phyloP scores from a whole-genome alignment of 1,139 yeast species.

The Candida tetrigidarum region DNA sequence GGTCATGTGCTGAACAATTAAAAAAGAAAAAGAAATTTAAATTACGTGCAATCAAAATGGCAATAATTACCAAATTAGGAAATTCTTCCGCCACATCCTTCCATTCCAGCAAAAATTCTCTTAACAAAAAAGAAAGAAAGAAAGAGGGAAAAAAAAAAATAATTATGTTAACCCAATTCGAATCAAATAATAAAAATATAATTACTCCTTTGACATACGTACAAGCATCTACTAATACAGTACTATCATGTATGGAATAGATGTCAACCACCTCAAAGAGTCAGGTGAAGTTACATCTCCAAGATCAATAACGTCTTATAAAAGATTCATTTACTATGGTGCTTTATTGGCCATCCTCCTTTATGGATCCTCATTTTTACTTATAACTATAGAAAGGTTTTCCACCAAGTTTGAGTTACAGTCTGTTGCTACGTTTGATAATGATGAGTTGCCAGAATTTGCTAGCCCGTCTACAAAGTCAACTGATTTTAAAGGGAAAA shows the following conservation, averaged over 20 bases:
- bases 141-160: background rate
- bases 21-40: no score
- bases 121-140: no score
- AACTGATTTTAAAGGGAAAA: conserved; percentile 37
- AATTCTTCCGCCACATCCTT: no score
- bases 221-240: no score
- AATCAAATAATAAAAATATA: no score
- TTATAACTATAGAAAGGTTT: conserved; percentile 30
- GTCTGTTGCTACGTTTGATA: conserved; percentile 15
- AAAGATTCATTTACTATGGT: conserved; percentile 18
- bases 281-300: background rate
- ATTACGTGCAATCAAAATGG: no score
- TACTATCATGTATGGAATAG: conserved; percentile 1
- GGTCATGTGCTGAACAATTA: no score
- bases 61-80: no score
- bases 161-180: background rate
- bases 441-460: conserved; percentile 13
- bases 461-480: conserved; percentile 37
- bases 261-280: conserved; percentile 3
- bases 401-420: conserved; percentile 5
- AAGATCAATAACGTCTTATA: conserved; percentile 3
- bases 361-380: conserved; percentile 44
- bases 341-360: conserved; percentile 32
- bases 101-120: no score
- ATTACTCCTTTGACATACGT: no score